Base-by-base conservation (phyloP, 805 yeast species). In the Metschnikowia arizonensis region DNA sequence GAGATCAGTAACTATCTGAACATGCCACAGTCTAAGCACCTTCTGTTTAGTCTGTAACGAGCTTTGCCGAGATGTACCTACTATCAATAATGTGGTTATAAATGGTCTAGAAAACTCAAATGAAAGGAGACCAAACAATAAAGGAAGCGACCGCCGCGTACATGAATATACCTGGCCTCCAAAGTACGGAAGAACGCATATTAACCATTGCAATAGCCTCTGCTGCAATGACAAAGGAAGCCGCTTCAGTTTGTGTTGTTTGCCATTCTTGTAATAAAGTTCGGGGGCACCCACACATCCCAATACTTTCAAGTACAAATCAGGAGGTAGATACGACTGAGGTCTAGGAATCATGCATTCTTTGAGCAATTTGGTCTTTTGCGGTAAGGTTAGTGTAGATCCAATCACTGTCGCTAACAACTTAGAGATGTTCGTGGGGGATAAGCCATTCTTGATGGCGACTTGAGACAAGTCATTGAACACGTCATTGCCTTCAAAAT, bases 231-330 rank as follows among this genome's bases (percentile, higher is more conserved):
- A 35, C 24, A 41, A 24, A 14, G 52, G 30, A 24, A 53, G 46
- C 11, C 58, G 52, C 40, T 47, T 53, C 57, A 49, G 58, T 40
- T 49, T 53, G 33, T 47, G 50, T 33, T 49, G 55, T 33, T 48
- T 53, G 5, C 57, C 58, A 18, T 47, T 46, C 17, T 48, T 46
- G 39, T 45, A 53, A 48, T 53, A 53, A 7, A 53, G 34, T 28
- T 53, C 55, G 1, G 58, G 52, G 8, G 55, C 49, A 2, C 58
- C 57, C 8, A 54, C 34, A 3, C 39, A 29, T 9, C 52, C 49
- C 25, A 54, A 26, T 11, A 50, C 43, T 10, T 50, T 46, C 17
- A 36, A 14, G 18, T 50, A 15, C 5, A 49, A 14, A 2, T 42
- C 44, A 3, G 33, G 11, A 2, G 50, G 48, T 4, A 53, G 19